Evolutionary conservation across 768 basidiomycete genomes (phyloP), one percentile per base, ranked within the genome.

Genomic region (Pleurotus sapidus): DNA sequence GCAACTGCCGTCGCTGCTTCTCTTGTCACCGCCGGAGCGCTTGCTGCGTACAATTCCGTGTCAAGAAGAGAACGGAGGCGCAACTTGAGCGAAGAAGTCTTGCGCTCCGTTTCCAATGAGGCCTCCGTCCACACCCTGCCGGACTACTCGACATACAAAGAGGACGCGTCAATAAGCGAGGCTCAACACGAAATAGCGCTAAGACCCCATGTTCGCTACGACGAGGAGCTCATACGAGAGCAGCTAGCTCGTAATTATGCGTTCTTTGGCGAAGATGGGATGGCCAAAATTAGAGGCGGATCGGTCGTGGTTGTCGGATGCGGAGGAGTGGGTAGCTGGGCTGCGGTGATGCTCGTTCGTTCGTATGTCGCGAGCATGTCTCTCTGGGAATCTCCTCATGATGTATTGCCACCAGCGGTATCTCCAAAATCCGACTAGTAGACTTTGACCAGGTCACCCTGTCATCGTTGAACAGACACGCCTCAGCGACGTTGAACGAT

Each of bases 401-500:
- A 48, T 40, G 12, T 14, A 18, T 47, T 20, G 34, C 38, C 23
- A 63, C 14, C 62, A 91, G 91, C 37, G 91, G 91, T 24, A 78
- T 93, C 18, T 82, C 86, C 23, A 85, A 81, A 57, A 84, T 93
- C 61, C 82, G 92, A 18, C 78, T 93, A n/a, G 75, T 94, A 8
- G 93, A 98, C 76, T 98, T 98, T 69, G 97, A 98, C 82, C 87
- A 95, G 61, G 95, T 98, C 61, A 95, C 95, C 0, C 76, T 99
- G 12, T 95, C 93, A 2, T 97, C 94, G 0, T 82, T 99, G 39
- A 98, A 99, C 70, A 82, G 96, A 47, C 96, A 98, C 65, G 95
- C 96, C 15, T 91, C 91, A 4, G 97, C 97, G 7, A 80, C 80
- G 2, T 79, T 91, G n/a, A 75, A 85, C 2, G 95, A 98, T 65